Evolutionary conservation across 495 filamentous ascomycete genomes (phyloP).

Genomic region (Penicillium arizonense): DNA sequence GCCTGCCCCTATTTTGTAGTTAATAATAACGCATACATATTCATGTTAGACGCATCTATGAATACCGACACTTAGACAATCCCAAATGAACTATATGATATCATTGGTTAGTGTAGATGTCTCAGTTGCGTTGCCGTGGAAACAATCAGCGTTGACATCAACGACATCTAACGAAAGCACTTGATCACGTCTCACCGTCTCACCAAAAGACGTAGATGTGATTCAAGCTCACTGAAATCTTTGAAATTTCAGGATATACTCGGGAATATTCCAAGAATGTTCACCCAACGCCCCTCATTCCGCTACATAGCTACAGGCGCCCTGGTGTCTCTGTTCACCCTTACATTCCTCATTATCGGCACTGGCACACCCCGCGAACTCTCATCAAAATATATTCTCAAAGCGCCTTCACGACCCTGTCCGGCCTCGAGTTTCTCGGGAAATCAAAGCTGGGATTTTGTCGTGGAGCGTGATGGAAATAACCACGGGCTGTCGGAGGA

Average conservation of each 20-base stretch:
- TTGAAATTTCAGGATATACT: not conserved
- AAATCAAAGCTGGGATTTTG: slow-evolving; percentile 33
- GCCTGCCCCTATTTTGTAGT: too few relatives aligned
- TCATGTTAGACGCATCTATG: not conserved
- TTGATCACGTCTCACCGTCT: not conserved
- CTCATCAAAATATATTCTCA: slow-evolving; percentile 23
- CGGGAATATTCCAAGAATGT: slow-evolving; percentile 10
- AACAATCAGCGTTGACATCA: slow-evolving; percentile 17
- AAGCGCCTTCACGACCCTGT: slow-evolving; percentile 11
- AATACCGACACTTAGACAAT: too few relatives aligned
- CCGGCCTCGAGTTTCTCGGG: not conserved
- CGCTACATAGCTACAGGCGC: slow-evolving; percentile 36
- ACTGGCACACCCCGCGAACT: slow-evolving; percentile 14
- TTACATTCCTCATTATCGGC: slow-evolving; percentile 32
- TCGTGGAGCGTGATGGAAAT: slow-evolving; percentile 30
- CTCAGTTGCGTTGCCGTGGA: slow-evolving; percentile 15
- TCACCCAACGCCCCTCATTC: slow-evolving; percentile 28
- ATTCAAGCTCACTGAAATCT: not conserved
- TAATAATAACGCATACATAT: too few relatives aligned
- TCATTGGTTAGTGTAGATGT: too few relatives aligned
- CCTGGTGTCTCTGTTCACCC: slow-evolving; percentile 23
- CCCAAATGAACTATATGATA: too few relatives aligned
- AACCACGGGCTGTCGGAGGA: slow-evolving; percentile 39
- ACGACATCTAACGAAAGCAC: not conserved
- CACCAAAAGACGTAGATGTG: not conserved